Conservation (phyloP, 1,139 yeast species). For the Blastobotrys capitulatus region DNA sequence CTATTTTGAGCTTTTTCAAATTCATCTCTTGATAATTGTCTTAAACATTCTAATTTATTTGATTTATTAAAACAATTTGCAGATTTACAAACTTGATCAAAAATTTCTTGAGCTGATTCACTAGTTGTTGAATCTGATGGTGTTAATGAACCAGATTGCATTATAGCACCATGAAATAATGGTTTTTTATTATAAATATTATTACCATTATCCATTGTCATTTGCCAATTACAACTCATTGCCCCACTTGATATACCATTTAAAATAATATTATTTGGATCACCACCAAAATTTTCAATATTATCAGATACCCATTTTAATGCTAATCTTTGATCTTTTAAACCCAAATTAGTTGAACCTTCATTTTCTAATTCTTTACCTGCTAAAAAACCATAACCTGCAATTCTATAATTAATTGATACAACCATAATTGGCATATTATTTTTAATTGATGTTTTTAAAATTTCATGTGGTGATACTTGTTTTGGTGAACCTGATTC, state of each 20-base stretch:
- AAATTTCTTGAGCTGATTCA: neutral
- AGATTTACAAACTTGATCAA: constrained; percentile 13
- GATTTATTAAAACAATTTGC: constrained; percentile 14
- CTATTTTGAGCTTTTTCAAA: constrained; percentile 18
- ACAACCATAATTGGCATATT: constrained; percentile 32
- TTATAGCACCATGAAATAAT: constrained; percentile 7
- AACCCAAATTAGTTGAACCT: constrained; percentile 29
- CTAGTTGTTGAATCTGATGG: constrained; percentile 12
- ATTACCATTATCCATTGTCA: constrained; percentile 25
- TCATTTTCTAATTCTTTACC: constrained; percentile 25
- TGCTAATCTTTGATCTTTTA: constrained; percentile 35
- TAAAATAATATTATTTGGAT: constrained; percentile 33
- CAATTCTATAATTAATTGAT: constrained; percentile 34
- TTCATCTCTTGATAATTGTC: constrained; percentile 12
- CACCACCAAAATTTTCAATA: constrained; percentile 37
- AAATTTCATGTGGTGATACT: neutral
- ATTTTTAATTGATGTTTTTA: neutral
- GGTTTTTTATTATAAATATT: constrained; percentile 15
- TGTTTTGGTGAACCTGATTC: constrained; percentile 2
- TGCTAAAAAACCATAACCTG: constrained; percentile 32
- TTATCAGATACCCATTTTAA: constrained; percentile 37
- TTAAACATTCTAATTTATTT: constrained; percentile 18
- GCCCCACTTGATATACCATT: constrained; percentile 40
- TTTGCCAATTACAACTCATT: constrained; percentile 28
- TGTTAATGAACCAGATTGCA: constrained; percentile 12